A percentile compares a stretch with the other conserved stretches of the same genome.
Evolutionary conservation across 1,284 basidiomycete genomes (phyloP).

Genomic region (Cryptococcus depauperatus): DNA sequence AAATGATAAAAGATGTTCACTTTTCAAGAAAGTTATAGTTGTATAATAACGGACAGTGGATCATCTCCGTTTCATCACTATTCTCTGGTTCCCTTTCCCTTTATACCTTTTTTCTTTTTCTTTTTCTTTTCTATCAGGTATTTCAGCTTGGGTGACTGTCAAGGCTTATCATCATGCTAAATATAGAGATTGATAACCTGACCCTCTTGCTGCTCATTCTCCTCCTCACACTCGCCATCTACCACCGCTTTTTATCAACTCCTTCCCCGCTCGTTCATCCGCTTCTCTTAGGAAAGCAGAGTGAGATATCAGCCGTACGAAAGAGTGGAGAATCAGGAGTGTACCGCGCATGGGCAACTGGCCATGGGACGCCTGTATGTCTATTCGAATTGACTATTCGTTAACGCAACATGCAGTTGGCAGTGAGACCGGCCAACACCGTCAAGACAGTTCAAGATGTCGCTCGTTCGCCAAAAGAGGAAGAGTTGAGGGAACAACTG

Average conservation of each 20-base stretch:
- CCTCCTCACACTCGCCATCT: constrained; percentile 30
- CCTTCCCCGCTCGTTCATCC: constrained; percentile 42
- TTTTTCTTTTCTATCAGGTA: background rate
- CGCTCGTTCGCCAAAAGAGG: constrained; percentile 14
- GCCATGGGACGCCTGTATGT: constrained; percentile 42
- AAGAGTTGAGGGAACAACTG: background rate
- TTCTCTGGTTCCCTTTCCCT: background rate
- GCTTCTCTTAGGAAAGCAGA: constrained; percentile 43
- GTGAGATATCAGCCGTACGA: constrained; percentile 34
- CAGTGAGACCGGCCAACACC: constrained; percentile 36
- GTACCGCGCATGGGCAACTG: constrained; percentile 43
- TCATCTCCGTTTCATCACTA: no score
- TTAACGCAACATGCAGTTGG: constrained; percentile 22
- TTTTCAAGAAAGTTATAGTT: background rate
- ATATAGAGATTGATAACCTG: constrained; percentile 37
- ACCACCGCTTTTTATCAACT: constrained; percentile 33
- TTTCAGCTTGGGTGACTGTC: no score
- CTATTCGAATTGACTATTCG: background rate
- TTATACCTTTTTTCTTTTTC: background rate
- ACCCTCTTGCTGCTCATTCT: constrained; percentile 33
- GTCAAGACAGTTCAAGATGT: constrained; percentile 38
- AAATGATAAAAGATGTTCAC: background rate
- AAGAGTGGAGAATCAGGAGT: constrained; percentile 36
- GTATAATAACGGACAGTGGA: background rate
- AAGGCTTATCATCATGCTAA: constrained; percentile 4